Evolutionary conservation across 2,329 filamentous ascomycete species (phyloP), one percentile per base, ranked within the genome.

Genomic region (Tolypocladium pustulatum): DNA sequence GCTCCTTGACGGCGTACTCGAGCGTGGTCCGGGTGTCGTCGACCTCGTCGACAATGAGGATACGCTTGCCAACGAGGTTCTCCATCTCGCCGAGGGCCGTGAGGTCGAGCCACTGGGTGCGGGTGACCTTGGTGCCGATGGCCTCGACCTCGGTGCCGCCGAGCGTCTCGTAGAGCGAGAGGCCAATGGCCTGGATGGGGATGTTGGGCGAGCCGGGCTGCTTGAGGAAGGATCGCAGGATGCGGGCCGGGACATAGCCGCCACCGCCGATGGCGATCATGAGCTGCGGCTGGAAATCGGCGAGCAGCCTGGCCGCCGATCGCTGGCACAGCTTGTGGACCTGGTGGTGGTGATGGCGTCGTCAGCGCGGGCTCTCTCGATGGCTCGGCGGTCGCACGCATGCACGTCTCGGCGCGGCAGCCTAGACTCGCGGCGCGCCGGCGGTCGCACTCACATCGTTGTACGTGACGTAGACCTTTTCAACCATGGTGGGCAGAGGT

Each of bases 251-350:
- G 46, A 99, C 91, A 76, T 97, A 99, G 69, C 94, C 94, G 68
- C 94, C 94, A 64, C 94, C 94, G 68, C 94, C 94, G 73, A 97
- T 97, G 72, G 94, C 94, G 74, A 99, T 96, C 83, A 99, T 96
- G 67, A 99, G 89, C 74, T 96, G 90, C 43, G 94, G 94, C 72
- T 91, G 83, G 81, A 96, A 91, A 20, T 90, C 85, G 71, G 86
- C 79, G 67, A 99, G 86, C 73, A 97, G 95, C 67, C 81, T 79
- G 63, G 85, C 81, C 43, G 92, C 94, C 22, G 91, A 86, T 71
- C 88, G 81, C 77, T 97, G 89, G 81, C 94, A 99, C 72, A 97
- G 85, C 77, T 96, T 96, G 85, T 99, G 94, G 70, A 99, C 89
- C 92, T 97, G 58, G 59, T 57, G 55, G 32, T 25, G 52, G 51